Base-by-base conservation (phyloP, 2,329 filamentous ascomycete genomes). In the Colletotrichum australisinense region DNA sequence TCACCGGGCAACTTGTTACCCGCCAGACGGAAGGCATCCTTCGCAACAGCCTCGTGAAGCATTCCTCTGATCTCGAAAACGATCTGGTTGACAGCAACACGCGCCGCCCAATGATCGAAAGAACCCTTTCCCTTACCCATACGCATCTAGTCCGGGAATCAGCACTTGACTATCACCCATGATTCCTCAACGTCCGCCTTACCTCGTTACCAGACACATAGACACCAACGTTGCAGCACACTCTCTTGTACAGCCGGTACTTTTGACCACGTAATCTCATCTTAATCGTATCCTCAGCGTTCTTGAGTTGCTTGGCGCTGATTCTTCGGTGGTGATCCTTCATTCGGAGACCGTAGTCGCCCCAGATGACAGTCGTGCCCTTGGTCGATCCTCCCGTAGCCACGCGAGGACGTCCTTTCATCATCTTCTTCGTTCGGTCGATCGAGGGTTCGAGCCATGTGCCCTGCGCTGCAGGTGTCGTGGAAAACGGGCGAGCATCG, bases 71-170 rank as follows among this genome's bases (percentile, higher is more conserved):
- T 85, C 84, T 99, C 97, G 77, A 99, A 97, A 24, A 98, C 87
- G 62, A 99, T 91, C 82, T 97, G 94, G 84, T 94, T 98, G 64
- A 98, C 94, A 9, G 95, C 92, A 77, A 98, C 92, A 83, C 96
- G 92, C 26, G 93, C 91, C 5, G 96, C 95, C 97, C 97, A 99
- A 81, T 97, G 94, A 82, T 99, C 97, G 81, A 99, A 98, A 75
- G 93, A 94, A 78, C 97, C 97, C 83, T 99, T 99, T 85, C 97
- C 97, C 85, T 98, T 99, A 83, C 97, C 97, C 97, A 99, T 99
- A 90, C 97, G 93, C 83, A 95, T 93, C 91, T 93, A 76, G 7
- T 59, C 66, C 67, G 59, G 5, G 22, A 11, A 57, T 71, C 9
- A 75, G 67, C 42, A 63, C 30, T 5, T n/a, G 14, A 5, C 12